Evolutionary conservation across 257 asterid species (phyloP), one percentile per base, ranked within the genome.

Genomic region (Capsicum pubescens): DNA sequence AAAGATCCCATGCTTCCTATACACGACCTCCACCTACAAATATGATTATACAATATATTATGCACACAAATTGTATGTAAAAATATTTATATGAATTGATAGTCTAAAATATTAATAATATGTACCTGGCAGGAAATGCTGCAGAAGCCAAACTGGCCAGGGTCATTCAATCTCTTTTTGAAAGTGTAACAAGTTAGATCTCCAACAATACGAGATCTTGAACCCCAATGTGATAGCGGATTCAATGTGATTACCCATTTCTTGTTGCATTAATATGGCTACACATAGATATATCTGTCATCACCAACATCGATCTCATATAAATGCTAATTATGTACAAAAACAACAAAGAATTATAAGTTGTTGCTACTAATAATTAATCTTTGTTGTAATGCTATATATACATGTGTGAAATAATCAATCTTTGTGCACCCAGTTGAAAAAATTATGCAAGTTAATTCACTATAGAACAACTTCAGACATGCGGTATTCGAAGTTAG

Each of bases 251-350:
- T 36, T 9, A 87, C 84, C 90, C 84, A 84, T 13, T 82, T 87
- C 59, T 87, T 84, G 83, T 87, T 87, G 87, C 87, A 84, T 46
- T 79, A 84, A 66, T 87, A 87, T 0, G 87, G 83, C 87, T 87
- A 83, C 59, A 83, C 69, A 48, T 56, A 39, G 1, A 36, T 36
- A 36, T 36, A 36, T 36, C 39, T 36, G 2, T 36, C 39, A 36
- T 36, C 39, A 36, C 39, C 3, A 36, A 36, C 39, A 36, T 36
- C 39, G 3, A 36, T 36, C 39, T 36, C 39, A 36, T 36, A 36
- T 36, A 36, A 1, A 36, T 3, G 39, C 39, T 36, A 36, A 36
- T 36, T 36, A 36, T 36, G 39, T 3, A 36, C 39, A 1, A 36
- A 36, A 36, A 36, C 39, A 36, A 36, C 39, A 36, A 36, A 36